A percentile compares a stretch with the other conserved stretches of the same genome.
Evolutionary conservation across 2,329 filamentous ascomycete species (phyloP).

Genomic region (Talaromyces sp.): DNA sequence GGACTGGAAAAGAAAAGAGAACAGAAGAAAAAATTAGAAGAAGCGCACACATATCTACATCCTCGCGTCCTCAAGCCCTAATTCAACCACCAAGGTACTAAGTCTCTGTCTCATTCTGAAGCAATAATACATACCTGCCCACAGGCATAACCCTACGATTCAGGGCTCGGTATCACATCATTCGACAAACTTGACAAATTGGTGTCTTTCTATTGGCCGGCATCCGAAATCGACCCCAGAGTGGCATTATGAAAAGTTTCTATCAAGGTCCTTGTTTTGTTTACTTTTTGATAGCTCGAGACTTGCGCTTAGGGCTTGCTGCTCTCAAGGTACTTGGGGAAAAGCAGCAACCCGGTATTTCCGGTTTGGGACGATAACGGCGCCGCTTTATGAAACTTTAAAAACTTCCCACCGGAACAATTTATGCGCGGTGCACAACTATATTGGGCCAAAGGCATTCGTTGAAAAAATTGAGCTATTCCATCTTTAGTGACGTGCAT

Average conservation of each 20-base stretch:
- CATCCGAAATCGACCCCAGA: neutral
- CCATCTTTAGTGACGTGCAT: neutral
- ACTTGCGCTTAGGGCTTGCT: neutral
- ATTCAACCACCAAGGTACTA: slow-evolving; percentile 9
- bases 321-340: neutral
- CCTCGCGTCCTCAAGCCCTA: neutral
- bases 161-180: neutral
- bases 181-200: neutral
- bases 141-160: neutral
- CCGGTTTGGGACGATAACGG: neutral
- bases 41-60: neutral
- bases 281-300: neutral
- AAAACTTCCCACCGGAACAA: neutral
- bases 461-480: neutral
- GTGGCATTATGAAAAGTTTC: neutral
- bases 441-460: neutral
- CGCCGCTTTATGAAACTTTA: neutral
- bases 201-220: neutral
- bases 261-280: slow-evolving; percentile 2
- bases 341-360: neutral
- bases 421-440: neutral
- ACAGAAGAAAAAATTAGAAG: neutral
- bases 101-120: neutral
- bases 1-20: neutral
- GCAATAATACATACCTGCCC: neutral